Base-by-base conservation (phyloP, 176 grass and related monocot genomes). In the Triticum timopheevii region DNA sequence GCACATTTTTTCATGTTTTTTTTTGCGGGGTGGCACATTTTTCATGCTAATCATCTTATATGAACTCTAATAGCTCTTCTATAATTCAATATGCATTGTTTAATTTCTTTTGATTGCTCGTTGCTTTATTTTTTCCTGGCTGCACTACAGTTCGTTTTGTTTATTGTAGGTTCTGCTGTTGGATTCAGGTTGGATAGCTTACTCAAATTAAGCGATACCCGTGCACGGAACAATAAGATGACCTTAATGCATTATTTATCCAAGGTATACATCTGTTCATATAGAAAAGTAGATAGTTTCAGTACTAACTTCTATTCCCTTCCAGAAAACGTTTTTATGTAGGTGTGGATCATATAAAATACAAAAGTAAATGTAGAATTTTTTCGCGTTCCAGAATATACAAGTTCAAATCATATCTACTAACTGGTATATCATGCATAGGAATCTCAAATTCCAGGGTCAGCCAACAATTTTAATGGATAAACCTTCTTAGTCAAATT, bases 241-340 rank as follows among this genome's bases (percentile, higher is more conserved):
- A 98, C 96, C 69, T 87, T 98, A 84, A 98, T 98, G 97, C 97
- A 98, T 91, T 98, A 96, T 89, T 91, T 98, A 80, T 96, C 92
- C 80, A 98, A 98, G 97, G 97, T 98, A 84, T 52, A 19, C 44
- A 23, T 45, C 3, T 50, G 62, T 78, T 78, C 75, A 30, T 76
- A 78, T 77, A 67, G 52, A 66, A 38, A 47, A 38, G 59, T 73
- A 64, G 6, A 78, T 85, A 35, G 49, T 85, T 85, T 90, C n/a
- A 62, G n/a, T 79, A 65, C 24, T 62, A 34, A 76, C 65, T 19
- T 15, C 10, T 17, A 22, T 73, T 83, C 23, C 31, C 33, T 30
- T 54, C 73, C 13, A 56, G 35, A 44, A 74, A 89, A 58, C 7
- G 10, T 40, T 30, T 73, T 42, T 78, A 52, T 3, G 54, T 59